Evolutionary conservation across 352 stramenopile genomes (phyloP), one percentile per base, ranked within the genome.

Genomic region (Pilasporangium apinafurcum): DNA sequence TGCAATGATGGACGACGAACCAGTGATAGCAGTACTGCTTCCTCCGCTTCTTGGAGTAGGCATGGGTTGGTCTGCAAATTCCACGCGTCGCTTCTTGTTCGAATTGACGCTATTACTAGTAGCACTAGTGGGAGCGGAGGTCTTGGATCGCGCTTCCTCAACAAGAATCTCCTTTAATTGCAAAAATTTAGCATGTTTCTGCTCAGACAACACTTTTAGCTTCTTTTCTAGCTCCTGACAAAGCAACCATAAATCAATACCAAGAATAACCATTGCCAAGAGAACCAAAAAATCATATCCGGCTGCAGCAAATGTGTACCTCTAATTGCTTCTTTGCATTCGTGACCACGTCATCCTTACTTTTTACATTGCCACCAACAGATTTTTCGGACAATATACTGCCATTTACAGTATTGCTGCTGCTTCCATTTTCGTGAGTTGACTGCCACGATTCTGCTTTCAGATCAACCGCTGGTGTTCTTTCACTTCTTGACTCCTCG

Each of bases 141-240:
- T 54, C 55, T 86, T 86, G 17, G 67, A 73, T 12, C 55, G 59
- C 17, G 77, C 71, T 53, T 89, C 77, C 22, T 74, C 55, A 27
- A 86, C 65, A 39, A 89, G 56, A 34, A 89, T 74, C 25, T 79
- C 68, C 41, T 89, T 89, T 0, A 89, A 62, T 43, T 82, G 56
- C 34, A 81, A 58, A 33, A 89, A 89, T 45, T 85, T 85, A 25
- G 44, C 60, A 55, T 86, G 73, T 34, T 89, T 89, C 35, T 84
- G 57, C n/a, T 81, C 61, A 26, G 71, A 79, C 7, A 89, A 53
- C 12, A 35, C 44, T 35, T 65, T 30, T n/a, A 88, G 43, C 44
- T 67, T 67, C 18, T 49, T 30, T 49, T 86, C 56, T 16, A 88
- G 58, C 25, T 70, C 48, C 61, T 83, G 26, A n/a, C n/a, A n/a